These are phyloP conservation scores for Salix purpurea DNA, from an alignment of 345 rosid species.

Conservation along the genomic window DNA sequence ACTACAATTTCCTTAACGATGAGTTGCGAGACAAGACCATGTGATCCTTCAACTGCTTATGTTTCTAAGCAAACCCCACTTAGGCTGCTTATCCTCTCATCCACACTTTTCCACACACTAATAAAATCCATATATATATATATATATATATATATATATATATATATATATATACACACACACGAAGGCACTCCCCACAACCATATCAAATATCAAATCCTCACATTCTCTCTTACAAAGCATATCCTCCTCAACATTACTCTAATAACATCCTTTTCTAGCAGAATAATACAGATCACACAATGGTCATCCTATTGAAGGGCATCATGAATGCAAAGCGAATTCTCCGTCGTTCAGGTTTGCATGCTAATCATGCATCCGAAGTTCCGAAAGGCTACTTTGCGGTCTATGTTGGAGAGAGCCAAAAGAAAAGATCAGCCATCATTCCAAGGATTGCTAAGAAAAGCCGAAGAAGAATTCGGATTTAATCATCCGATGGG, in stretches of 20 bases:
- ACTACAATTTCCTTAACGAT: not conserved
- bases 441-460: slow-evolving; percentile 5
- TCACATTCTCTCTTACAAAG: not conserved
- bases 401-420: slow-evolving; percentile 11
- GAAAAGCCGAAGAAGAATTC: slow-evolving; percentile 11
- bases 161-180: no score
- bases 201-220: not conserved
- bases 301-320: not conserved
- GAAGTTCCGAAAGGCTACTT: slow-evolving; percentile 6
- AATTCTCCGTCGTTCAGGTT: not conserved
- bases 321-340: not conserved
- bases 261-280: no score
- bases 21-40: slow-evolving; percentile 29
- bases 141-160: no score
- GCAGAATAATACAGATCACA: no score
- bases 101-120: not conserved
- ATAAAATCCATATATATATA: slow-evolving; percentile 1
- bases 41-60: slow-evolving; percentile 23
- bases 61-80: slow-evolving; percentile 12
- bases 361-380: not conserved
- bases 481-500: slow-evolving; percentile 15
- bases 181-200: not conserved
- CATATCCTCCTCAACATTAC: not conserved
- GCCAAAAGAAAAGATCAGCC: slow-evolving; percentile 8
- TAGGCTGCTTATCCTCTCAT: slow-evolving; percentile 10